Evolutionary conservation across 2,329 filamentous ascomycete genomes (phyloP).

Genomic region (Neonectria punicea): DNA sequence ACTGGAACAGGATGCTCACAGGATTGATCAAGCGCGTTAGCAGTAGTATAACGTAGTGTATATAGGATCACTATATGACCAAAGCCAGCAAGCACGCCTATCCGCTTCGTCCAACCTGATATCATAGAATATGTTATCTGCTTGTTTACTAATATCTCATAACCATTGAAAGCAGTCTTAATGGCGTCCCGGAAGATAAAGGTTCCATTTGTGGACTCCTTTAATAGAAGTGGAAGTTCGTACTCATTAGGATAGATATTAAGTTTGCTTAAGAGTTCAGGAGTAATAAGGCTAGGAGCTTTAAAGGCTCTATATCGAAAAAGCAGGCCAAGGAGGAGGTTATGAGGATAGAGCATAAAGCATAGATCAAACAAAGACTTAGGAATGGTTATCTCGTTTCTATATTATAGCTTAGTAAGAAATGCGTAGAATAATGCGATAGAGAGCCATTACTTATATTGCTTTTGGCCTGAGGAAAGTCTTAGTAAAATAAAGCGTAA

Average conservation of each 20-base stretch:
- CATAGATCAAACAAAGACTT: conserved; percentile 50
- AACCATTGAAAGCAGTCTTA: conserved; percentile 18
- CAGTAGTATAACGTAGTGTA: conserved; percentile 17
- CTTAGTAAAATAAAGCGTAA: conserved; percentile 40
- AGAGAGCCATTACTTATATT: conserved; percentile 17
- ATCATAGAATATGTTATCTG: conserved; percentile 28
- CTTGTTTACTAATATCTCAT: conserved; percentile 25
- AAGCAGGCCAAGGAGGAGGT: conserved; percentile 46
- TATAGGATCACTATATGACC: conserved; percentile 11
- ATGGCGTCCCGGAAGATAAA: conserved; percentile 12
- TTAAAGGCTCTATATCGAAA: conserved; percentile 41
- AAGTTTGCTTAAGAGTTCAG: conserved; percentile 34
- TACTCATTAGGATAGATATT: conserved; percentile 41
- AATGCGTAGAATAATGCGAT: background rate
- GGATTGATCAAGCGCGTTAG: conserved; percentile 12
- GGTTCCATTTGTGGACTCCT: background rate
- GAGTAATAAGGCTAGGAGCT: conserved; percentile 37
- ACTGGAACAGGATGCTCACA: background rate
- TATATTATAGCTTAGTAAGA: conserved; percentile 12
- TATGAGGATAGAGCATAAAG: conserved; percentile 49
- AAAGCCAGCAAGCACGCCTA: conserved; percentile 14
- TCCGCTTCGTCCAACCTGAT: conserved; percentile 23
- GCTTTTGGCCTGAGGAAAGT: conserved; percentile 37
- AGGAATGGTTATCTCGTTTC: conserved; percentile 48
- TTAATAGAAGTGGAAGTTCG: conserved; percentile 25